Evolutionary conservation across 805 yeast species (phyloP), one percentile per base, ranked within the genome.

Genomic region (Hanseniaspora singularis): DNA sequence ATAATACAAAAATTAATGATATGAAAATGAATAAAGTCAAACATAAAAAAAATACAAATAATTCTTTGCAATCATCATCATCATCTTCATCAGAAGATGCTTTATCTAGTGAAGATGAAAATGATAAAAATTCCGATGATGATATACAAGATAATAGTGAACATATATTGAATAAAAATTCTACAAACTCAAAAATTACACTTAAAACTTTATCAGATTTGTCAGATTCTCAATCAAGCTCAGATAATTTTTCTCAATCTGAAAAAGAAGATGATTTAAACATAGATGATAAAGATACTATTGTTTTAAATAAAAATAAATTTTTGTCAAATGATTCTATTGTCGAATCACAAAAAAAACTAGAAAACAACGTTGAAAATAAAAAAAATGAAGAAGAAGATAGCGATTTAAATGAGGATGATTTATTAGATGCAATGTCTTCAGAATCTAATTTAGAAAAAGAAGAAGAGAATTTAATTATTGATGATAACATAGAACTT

Each of bases 1-100:
- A 47, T 51, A 16, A 54, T 54, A n/a, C 50, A 46, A 38, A 53
- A 62, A 9, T 66, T 68, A 38, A 74, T 74, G 38, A 83, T 76
- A 2, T 12, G 14, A 12, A 32, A 2, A 18, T 26, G 28, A 26
- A 26, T 3, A 19, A 30, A 40, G 18, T 15, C 33, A 18, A 34
- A 3, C n/a, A n/a, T n/a, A n/a, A n/a, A n/a, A n/a, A n/a, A n/a
- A n/a, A n/a, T n/a, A n/a, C n/a, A n/a, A n/a, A n/a, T n/a, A n/a
- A n/a, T n/a, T n/a, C n/a, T n/a, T n/a, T n/a, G n/a, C 11, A 42
- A 50, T n/a, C 28, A 8, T 26, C 11, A 26, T 26, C 28, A 26
- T 11, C 28, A 26, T 26, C 28, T 11, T 26, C 28, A 26, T 26
- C 28, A 26, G 28, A 26, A n/a, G n/a, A n/a, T n/a, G n/a, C n/a